Base-by-base conservation (phyloP, 306 rosid species). In the Albizia julibrissin region DNA sequence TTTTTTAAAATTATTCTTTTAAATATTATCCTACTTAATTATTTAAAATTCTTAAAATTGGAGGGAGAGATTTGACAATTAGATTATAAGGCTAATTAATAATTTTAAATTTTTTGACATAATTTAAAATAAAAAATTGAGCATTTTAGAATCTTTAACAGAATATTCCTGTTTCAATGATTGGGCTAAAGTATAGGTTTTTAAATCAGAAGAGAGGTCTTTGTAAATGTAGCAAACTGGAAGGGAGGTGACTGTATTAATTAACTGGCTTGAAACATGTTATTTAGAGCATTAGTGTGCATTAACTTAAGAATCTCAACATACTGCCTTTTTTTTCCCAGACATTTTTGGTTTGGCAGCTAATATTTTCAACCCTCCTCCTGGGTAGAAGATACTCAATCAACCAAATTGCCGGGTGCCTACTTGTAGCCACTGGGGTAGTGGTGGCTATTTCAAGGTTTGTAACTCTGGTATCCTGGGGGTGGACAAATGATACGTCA, bases 261-360 rank as follows among this genome's bases (percentile, higher is more conserved):
- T 50, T 18, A 50, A 50, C 11, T 50, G 69, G 52, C 71, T n/a
- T 8, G 69, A 40, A 26, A 71, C 27, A 70, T 71, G 47, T 39
- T 78, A 13, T n/a, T 72, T 50, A 72, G 81, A 65, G 67, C 40
- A 66, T 71, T 64, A 72, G 27, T 56, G 46, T 65, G 5, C 70
- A 69, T 72, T 8, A 66, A 34, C 83, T 69, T 66, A 47, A 72
- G 22, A 56, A 72, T 78, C 68, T 77, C 34, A 72, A 68, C 82
- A 62, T 74, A 78, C 65, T 74, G 56, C 79, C 31, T 72, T 70
- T 19, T 19, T 77, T 42, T 86, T 8, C 90, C 8, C 92, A 94
- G 98, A 87, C 94, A 4, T 92, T 87, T 91, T 87, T 94, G 85
- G 97, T 94, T 80, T 94, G 98, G 98, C 98, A 94, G 89, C 90